Base-by-base conservation (phyloP, 495 filamentous ascomycete species). In the Xylona heveae region DNA sequence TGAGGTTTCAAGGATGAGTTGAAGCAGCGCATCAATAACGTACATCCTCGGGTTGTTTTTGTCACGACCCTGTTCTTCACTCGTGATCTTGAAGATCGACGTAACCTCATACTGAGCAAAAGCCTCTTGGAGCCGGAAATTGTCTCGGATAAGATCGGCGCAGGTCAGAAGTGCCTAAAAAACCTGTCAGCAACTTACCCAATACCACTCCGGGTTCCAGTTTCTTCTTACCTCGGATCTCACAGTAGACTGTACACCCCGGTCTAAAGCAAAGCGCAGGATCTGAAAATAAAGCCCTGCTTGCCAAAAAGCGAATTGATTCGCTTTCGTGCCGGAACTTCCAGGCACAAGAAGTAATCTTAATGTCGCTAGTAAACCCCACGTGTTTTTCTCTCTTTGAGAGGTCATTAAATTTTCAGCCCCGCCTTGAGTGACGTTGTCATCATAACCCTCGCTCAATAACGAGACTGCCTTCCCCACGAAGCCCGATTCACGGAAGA, bases 11-110 rank as follows among this genome's bases (percentile, higher is more conserved):
- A 97, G 54, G 3, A 74, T 72, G 22, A 93, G 58, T 43, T 94
- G 83, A 29, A 97, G 61, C n/a, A 95, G 57, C 6, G 77, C 88
- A 50, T 94, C 83, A 39, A 97, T 92, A 14, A 95, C 78, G 55
- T 84, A 91, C 24, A 84, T 66, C 39, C 59, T 74, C 23, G 65
- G 52, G 20, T 67, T 53, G 32, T 40, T 42, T 46, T 54, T 45
- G 34, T 49, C 39, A 6, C 33, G 44, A 28, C 16, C 28, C 24
- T 41, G 38, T 20, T 41, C 49, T 24, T 62, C 57, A 30, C 60
- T 57, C 23, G 66, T 48, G n/a, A n/a, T n/a, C n/a, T n/a, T n/a
- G n/a, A n/a, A n/a, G 14, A 66, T 54, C 12, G 70, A 62, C 14
- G 61, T 60, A 6, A 84, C 78, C 39, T 74, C 63, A 17, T 90